Evolutionary conservation across 2,329 filamentous ascomycete genomes (phyloP).

Genomic region (Colletotrichum sp.): DNA sequence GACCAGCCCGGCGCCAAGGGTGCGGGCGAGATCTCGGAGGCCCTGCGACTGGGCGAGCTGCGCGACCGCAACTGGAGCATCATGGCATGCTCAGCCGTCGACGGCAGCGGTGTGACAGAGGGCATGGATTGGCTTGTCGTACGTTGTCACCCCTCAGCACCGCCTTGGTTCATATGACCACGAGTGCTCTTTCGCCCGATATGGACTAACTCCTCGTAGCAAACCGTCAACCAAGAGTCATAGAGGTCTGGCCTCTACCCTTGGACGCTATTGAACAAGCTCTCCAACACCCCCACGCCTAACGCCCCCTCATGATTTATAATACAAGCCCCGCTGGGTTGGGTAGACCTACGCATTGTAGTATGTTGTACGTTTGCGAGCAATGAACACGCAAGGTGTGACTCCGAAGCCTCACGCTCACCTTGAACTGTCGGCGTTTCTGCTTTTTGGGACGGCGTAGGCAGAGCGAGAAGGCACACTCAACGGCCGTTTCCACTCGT

Average conservation of each 20-base stretch:
- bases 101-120: slow-evolving; percentile 92
- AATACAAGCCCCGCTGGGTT: background rate
- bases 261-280: slow-evolving; percentile 1
- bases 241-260: background rate
- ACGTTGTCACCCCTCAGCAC: slow-evolving; percentile 34
- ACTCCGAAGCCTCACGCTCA: background rate
- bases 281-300: background rate
- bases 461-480: background rate
- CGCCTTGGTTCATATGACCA: background rate
- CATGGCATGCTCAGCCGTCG: slow-evolving; percentile 94
- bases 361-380: slow-evolving; percentile 3
- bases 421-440: background rate
- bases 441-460: background rate
- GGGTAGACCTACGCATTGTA: slow-evolving; percentile 18
- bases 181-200: background rate
- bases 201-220: slow-evolving; percentile 16
- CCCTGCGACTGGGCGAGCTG: slow-evolving; percentile 85
- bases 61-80: slow-evolving; percentile 99
- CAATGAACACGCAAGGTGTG: background rate
- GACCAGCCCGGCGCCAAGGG: slow-evolving; percentile 97
- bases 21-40: slow-evolving; percentile 95
- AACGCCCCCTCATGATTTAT: slow-evolving; percentile 16
- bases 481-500: background rate
- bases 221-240: slow-evolving; percentile 30
- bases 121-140: slow-evolving; percentile 99